A percentile compares a stretch with the other conserved stretches of the same genome.
Conservation (phyloP, 2,329 filamentous ascomycete genomes). For the Exophiala sp. region DNA sequence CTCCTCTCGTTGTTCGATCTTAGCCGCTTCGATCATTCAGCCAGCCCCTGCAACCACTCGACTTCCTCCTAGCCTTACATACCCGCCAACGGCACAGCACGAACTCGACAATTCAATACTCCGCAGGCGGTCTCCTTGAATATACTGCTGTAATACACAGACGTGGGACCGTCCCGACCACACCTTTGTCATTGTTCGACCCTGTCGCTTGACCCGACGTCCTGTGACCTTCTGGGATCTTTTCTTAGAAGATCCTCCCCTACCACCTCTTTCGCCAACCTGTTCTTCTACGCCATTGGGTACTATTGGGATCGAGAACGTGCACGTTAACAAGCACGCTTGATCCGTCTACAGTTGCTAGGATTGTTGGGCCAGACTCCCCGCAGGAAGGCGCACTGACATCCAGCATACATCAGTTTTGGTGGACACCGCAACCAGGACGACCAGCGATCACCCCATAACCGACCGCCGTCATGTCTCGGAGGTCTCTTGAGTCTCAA, state of each 20-base stretch:
- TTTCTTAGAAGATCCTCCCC: not conserved
- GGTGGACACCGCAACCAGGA: not conserved
- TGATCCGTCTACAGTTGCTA: not conserved
- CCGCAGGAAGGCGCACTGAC: not conserved
- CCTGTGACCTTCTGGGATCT: not conserved
- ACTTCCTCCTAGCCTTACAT: no score
- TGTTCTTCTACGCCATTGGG: not conserved
- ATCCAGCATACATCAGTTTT: not conserved
- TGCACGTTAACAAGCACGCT: not conserved
- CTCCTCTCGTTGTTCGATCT: not conserved
- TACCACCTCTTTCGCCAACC: not conserved
- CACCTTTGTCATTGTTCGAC: no score
- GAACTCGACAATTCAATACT: no score
- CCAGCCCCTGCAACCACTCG: no score
- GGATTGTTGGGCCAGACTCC: not conserved
- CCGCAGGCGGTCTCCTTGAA: no score
- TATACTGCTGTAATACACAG: no score
- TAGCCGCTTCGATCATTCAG: no score
- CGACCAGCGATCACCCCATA: conserved; percentile 1
- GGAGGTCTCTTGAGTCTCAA: conserved; percentile 48
- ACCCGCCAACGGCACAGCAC: no score
- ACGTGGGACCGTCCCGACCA: no score
- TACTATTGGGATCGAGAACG: not conserved
- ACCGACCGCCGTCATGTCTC: conserved; percentile 31
- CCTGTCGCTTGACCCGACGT: no score